Evolutionary conservation across 805 yeast species (phyloP), one percentile per base, ranked within the genome.

Genomic region (Limtongozyma cylindracea): DNA sequence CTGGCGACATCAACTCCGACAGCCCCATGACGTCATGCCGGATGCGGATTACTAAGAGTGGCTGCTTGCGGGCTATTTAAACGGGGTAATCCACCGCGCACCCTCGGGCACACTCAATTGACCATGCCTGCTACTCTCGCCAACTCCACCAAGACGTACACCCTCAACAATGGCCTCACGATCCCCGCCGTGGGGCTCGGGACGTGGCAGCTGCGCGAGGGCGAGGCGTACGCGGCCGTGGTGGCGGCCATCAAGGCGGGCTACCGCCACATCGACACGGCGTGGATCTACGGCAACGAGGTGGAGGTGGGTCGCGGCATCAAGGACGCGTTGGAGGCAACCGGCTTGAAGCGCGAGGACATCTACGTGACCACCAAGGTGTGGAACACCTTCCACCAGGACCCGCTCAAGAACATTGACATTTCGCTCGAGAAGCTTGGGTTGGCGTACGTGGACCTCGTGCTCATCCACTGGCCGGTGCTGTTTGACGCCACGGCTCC

Each of bases 391-490:
- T 53, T 54, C 31, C 66, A 63, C 47, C 38, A 50, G 28, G 40
- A 52, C 26, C 67, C 67, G 8, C 58, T 37, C 17, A 46, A 37
- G 11, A 72, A 71, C 8, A 43, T 74, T 19, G 55, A 62, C 8
- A 47, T 44, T 22, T 68, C 82, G 5, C 50, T 76, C 34, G 33
- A 53, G 31, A 62, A 67, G 35, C 50, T 76, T 28, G 67, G 66
- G 1, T 36, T 73, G 31, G 84, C 70, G 22, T 77, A 77, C 35
- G 70, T 77, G 23, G 92, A 77, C 38, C 47, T 77, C 27, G 66
- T 67, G 38, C 53, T 77, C 37, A 56, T 76, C 39, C 92, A 77
- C 45, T 77, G 91, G 91, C 92, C 92, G 5, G 58, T 60, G 19
- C 49, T 70, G 8, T 40, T 59, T 26, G 56, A 53, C 23, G 42